Evolutionary conservation across 495 filamentous ascomycete species (phyloP), one percentile per base, ranked within the genome.

Genomic region (Ramalina peruviana): DNA sequence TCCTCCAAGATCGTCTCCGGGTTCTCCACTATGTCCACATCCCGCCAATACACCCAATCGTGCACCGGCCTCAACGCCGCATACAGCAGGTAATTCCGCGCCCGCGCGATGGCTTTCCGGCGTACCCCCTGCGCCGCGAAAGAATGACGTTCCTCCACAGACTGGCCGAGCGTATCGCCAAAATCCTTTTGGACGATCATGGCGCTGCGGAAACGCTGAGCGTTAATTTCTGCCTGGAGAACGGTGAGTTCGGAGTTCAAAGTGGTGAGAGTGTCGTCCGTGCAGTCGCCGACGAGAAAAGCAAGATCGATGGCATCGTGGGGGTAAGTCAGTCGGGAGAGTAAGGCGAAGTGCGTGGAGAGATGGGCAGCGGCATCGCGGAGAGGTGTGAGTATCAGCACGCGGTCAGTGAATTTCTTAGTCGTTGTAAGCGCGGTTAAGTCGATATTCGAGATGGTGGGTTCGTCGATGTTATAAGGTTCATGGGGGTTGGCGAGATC

Each of bases 31-130:
- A 90, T 86, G 64, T 90, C 85, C 19, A 86, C 82, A 58, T 90
- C 85, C 47, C 85, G 75, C 85, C 85, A 90, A 61, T 86, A 88
- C 25, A 90, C 85, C 85, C 85, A 90, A 17, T 78, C 81, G 60
- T 90, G 85, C 44, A 88, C 81, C 3, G 82, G 73, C 68, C 81
- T 85, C 53, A 90, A 60, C 15, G 85, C 74, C 1, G 80, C 65
- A 21, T 70, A 68, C 12, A 90, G 72, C 7, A 90, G 72, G 59
- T 87, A 88, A 56, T 90, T 90, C 47, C 85, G 68, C 16, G 85
- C 84, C 36, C 69, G 68, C 27, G 79, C 85, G 78, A 90, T 81
- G 23, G 76, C 75, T 63, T 85, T 89, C 49, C 85, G 71, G 50
- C 85, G 74, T 6, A 82, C 82, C 0, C 75, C 85, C 61, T 90